A percentile compares a stretch with the other conserved stretches of the same genome.
Evolutionary conservation across 2,329 filamentous ascomycete species (phyloP).

Genomic region (Fusarium sp.): DNA sequence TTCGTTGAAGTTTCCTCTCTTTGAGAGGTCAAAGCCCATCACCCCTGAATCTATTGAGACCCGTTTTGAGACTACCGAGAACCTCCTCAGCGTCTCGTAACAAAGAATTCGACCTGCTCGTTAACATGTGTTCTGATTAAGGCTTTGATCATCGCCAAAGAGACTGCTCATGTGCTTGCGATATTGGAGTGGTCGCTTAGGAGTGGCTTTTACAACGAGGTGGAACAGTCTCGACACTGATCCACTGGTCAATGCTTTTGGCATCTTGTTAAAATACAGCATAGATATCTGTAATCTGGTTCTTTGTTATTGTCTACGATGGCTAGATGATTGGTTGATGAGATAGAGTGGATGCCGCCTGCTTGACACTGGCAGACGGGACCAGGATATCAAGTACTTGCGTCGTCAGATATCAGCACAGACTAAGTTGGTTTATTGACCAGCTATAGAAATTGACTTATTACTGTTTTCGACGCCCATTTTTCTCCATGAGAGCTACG

Average conservation of each 20-base stretch:
- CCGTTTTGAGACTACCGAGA: background rate
- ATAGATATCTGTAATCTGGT: background rate
- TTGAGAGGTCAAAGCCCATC: background rate
- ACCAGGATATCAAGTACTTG: background rate
- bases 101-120: background rate
- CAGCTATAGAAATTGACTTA: rapidly evolving
- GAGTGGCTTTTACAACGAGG: background rate
- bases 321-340: background rate
- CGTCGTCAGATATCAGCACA: background rate
- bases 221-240: background rate
- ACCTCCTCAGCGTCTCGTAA: background rate
- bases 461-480: too few relatives aligned
- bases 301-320: background rate
- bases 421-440: background rate
- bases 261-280: background rate
- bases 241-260: background rate
- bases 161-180: slow-evolving; percentile 4
- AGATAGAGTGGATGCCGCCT: background rate
- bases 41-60: slow-evolving; percentile 21
- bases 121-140: background rate
- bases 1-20: background rate
- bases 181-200: background rate
- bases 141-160: slow-evolving; percentile 2
- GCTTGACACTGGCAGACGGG: slow-evolving; percentile 21
- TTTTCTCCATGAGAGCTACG: rapidly evolving